phyloP scores from a whole-genome alignment of 768 basidiomycete genomes.

The Leccinum variicolor region DNA sequence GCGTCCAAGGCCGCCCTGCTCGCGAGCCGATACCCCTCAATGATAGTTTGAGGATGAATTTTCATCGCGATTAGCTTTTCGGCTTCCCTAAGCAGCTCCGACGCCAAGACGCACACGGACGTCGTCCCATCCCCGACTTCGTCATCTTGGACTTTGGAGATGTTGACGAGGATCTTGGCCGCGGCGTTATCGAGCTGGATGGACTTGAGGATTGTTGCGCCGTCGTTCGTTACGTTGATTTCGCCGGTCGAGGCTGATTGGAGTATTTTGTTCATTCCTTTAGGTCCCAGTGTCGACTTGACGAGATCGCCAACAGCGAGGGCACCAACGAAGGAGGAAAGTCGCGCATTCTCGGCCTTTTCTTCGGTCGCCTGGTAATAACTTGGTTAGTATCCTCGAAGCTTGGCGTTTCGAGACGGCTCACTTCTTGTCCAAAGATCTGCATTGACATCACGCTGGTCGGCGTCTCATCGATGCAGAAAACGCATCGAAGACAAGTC shows the following conservation, averaged over 20 bases:
- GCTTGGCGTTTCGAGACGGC: neutral
- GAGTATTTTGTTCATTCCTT: conserved; percentile 99
- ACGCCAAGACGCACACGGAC: conserved; percentile 85
- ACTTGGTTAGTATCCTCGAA: conserved; percentile 1
- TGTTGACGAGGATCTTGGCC: conserved; percentile 98
- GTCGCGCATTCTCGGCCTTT: conserved; percentile 95
- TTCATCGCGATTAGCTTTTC: conserved; percentile 90
- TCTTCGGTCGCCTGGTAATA: conserved; percentile 75
- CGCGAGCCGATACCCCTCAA: conserved; percentile 95
- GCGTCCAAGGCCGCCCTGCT: conserved; percentile 80
- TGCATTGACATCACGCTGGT: conserved; percentile 45
- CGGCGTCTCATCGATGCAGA: neutral
- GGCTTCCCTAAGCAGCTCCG: conserved; percentile 90
- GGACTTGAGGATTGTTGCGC: conserved; percentile 95
- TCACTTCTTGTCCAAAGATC: conserved; percentile 65
- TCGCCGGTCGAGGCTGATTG: conserved; percentile 88
- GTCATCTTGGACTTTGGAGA: conserved; percentile 99
- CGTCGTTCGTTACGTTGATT: conserved; percentile 97
- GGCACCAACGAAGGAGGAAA: conserved; percentile 97
- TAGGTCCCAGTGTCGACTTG: conserved; percentile 97
- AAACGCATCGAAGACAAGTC: neutral
- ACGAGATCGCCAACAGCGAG: conserved; percentile 97
- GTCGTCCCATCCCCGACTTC: conserved; percentile 98
- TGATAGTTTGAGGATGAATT: conserved; percentile 97
- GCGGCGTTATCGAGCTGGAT: conserved; percentile 98